phyloP scores from a whole-genome alignment of 2,329 filamentous ascomycete species.

The Epichloe hybrida region DNA sequence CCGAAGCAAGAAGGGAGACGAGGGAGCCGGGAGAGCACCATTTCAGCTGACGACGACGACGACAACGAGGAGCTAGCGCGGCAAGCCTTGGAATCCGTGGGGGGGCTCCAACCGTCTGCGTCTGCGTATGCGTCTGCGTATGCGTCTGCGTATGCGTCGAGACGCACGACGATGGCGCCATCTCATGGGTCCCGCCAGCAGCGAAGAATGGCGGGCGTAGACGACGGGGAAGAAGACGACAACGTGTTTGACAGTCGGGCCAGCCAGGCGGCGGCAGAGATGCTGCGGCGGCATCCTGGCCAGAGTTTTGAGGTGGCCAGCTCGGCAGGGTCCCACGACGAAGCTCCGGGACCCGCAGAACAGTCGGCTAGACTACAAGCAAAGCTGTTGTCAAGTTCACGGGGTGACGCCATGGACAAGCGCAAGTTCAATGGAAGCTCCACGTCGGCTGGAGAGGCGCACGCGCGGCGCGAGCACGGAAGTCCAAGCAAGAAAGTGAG shows the following conservation, averaged over 20 bases:
- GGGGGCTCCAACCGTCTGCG: conserved; percentile 24
- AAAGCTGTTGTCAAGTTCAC: conserved; percentile 34
- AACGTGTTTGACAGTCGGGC: conserved; percentile 61
- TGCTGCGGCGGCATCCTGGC: conserved; percentile 50
- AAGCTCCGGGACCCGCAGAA: conserved; percentile 30
- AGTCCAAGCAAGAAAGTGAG: conserved; percentile 41
- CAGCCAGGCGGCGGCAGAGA: conserved; percentile 60
- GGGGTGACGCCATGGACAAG: conserved; percentile 32
- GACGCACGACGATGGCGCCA: conserved; percentile 13
- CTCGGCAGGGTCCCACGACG: conserved; percentile 29
- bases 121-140: too few species aligned
- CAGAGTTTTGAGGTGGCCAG: conserved; percentile 38
- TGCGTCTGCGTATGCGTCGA: conserved; percentile 10
- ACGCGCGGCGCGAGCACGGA: conserved; percentile 20
- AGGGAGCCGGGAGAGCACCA: conserved; percentile 70
- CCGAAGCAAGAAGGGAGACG: conserved; percentile 33
- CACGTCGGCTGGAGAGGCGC: conserved; percentile 18
- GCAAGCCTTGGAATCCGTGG: conserved; percentile 39
- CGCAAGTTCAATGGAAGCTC: conserved; percentile 32
- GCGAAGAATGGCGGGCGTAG: conserved; percentile 7
- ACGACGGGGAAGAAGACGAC: conserved; percentile 27
- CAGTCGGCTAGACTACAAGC: conserved; percentile 34
- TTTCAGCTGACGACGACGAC: conserved; percentile 42
- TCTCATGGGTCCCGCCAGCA: conserved; percentile 7
- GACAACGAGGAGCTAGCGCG: conserved; percentile 39